A percentile compares a stretch with the other conserved stretches of the same genome.
Evolutionary conservation across 331 rosid genomes (phyloP).

Genomic region (Rhamnella rubrinervis): DNA sequence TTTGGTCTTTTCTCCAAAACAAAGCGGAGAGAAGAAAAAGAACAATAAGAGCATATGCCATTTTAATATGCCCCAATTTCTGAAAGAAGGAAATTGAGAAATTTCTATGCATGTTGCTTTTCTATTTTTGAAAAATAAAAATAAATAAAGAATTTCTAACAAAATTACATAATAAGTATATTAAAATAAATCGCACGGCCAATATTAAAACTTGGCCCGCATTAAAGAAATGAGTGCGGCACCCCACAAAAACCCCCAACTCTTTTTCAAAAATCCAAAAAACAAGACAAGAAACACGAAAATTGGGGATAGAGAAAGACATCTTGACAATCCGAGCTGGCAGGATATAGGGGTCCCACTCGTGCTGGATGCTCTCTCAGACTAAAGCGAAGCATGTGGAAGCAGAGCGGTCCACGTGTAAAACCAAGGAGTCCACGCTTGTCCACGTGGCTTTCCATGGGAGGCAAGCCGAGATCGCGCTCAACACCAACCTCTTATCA

Average conservation of each 20-base stretch:
- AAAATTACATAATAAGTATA: no score
- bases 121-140: no score
- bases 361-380: not conserved
- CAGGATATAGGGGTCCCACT: conserved; percentile 37
- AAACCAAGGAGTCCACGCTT: not conserved
- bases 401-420: conserved; percentile 45
- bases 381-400: conserved; percentile 37
- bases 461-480: conserved; percentile 78
- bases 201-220: no score
- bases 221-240: no score
- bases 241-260: not conserved
- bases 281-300: not conserved
- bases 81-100: no score
- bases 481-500: conserved; percentile 69
- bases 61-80: no score
- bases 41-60: no score
- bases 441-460: conserved; percentile 67
- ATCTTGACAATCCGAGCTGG: conserved; percentile 42
- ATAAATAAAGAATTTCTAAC: no score
- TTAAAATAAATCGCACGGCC: no score
- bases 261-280: not conserved
- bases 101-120: no score
- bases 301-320: conserved; percentile 26
- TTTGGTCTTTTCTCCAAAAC: no score
- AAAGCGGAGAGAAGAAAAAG: no score